Evolutionary conservation across 169 alveolate species (phyloP), one percentile per base, ranked within the genome.

Genomic region (Eimeria zaria): DNA sequence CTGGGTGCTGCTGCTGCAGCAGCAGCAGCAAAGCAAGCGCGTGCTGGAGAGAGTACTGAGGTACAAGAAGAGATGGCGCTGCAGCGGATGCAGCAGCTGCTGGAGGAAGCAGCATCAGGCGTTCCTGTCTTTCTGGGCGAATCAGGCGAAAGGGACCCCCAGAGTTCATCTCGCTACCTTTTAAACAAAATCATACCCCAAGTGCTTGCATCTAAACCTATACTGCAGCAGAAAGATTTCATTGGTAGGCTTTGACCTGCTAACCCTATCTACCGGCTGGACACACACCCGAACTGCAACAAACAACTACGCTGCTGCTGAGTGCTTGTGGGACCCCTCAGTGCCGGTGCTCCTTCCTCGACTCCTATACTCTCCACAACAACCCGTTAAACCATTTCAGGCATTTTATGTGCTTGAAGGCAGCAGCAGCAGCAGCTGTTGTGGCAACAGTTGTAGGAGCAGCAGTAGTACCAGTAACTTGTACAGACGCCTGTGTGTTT

Each of bases 51-150:
- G 39, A 24, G 64, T 0, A 36, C 46, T 36, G 93, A 85, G n/a
- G 93, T 33, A 48, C 93, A 85, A 81, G 80, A 85, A 48, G 93
- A 85, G 62, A 85, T 60, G 81, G 9, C 93, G 81, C 62, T 85
- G 93, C 93, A 85, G 80, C 93, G 93, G 81, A 58, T 85, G 64
- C 93, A 85, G 93, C 93, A 85, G 81, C 81, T 85, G 81, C 93
- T 85, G 62, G 81, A 85, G 51, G 93, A 48, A 22, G 93, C 93
- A 85, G 93, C 93, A 62, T n/a, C 76, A 41, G 93, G 93, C 2
- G 58, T 58, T 20, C 76, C 76, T 12, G 80, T 85, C n/a, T n/a
- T 22, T 53, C 91, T 83, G 12, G 91, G 44, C 30, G 64, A 64
- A 4, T 0, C 91, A 18, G 80, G 76, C 7, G 80, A 60, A 36